These are phyloP conservation scores for Skeletonema grethae DNA, from an alignment of 108 stramenopile genomes.

Conservation along the genomic window DNA sequence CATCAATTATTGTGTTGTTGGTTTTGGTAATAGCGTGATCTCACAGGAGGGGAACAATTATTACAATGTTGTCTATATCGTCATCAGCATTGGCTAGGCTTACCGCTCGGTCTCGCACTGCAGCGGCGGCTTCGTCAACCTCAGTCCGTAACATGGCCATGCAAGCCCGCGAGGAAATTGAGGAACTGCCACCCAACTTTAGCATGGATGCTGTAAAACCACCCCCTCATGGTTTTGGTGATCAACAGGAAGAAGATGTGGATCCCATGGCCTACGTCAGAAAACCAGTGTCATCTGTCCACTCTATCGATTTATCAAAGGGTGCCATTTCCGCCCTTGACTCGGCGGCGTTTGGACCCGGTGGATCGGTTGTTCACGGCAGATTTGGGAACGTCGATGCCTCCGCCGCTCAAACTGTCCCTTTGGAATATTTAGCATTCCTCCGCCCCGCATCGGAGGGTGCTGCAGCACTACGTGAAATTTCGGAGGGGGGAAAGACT, in stretches of 20 bases:
- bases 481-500: constrained; percentile 20
- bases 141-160: constrained; percentile 30
- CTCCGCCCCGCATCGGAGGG: constrained; percentile 84
- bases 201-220: constrained; percentile 33
- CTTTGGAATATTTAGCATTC: constrained; percentile 83
- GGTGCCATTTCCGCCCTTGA: constrained; percentile 56
- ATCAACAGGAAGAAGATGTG: constrained; percentile 8
- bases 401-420: constrained; percentile 54
- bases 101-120: constrained; percentile 20
- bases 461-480: constrained; percentile 68
- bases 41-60: neutral
- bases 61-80: constrained; percentile 22
- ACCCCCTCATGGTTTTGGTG: constrained; percentile 34
- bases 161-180: constrained; percentile 23
- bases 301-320: constrained; percentile 61
- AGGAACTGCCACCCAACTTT: constrained; percentile 43
- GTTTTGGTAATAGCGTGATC: too few relatives aligned
- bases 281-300: constrained; percentile 79
- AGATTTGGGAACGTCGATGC: constrained; percentile 64
- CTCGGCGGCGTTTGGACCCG: constrained; percentile 69
- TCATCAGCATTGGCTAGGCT: constrained; percentile 26
- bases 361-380: constrained; percentile 74
- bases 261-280: constrained; percentile 60
- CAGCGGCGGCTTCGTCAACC: neutral
- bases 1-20: too few relatives aligned